phyloP scores from a whole-genome alignment of 23 red algal species.

The Gracilaria domingensis region DNA sequence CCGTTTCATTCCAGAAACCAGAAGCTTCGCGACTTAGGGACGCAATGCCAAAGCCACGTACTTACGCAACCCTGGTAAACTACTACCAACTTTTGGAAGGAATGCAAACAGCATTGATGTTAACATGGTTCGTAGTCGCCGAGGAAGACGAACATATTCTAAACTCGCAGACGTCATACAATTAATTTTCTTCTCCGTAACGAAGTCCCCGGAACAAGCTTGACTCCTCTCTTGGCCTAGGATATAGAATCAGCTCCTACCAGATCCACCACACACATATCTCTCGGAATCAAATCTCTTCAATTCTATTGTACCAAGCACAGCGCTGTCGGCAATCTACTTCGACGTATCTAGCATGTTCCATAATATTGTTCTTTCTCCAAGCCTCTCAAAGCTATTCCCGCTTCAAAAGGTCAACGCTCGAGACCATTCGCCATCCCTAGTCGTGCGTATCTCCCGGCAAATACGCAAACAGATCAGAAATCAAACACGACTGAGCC shows the following conservation, averaged over 20 bases:
- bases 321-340: background rate
- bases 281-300: background rate
- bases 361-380: background rate
- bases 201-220: background rate
- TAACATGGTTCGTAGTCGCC: too few species aligned
- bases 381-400: background rate
- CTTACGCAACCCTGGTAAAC: too few species aligned
- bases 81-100: too few species aligned
- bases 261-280: background rate
- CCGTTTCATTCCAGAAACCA: background rate
- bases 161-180: background rate
- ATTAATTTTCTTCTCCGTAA: background rate
- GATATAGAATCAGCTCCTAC: background rate
- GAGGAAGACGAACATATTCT: background rate
- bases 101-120: too few species aligned
- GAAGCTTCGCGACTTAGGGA: too few species aligned
- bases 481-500: background rate
- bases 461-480: background rate
- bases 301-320: background rate
- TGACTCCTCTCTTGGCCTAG: background rate
- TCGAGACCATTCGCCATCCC: background rate
- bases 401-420: background rate
- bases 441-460: background rate
- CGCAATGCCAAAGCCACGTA: too few species aligned
- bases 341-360: conserved; percentile 2